phyloP scores from a whole-genome alignment of 2,329 filamentous ascomycete species.

The Aureobasidium sp. region DNA sequence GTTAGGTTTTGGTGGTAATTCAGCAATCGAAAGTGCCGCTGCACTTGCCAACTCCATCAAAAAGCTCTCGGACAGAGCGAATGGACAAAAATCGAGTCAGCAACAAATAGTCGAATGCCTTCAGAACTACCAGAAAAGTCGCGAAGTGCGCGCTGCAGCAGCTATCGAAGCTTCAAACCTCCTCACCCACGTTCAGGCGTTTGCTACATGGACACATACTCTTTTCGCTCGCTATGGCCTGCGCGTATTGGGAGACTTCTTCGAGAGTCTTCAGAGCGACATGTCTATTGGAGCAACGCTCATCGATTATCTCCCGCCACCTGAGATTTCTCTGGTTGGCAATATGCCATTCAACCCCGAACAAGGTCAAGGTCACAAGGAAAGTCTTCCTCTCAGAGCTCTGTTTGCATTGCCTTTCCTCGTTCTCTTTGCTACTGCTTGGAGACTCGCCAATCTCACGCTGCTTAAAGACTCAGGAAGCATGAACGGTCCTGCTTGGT shows the following conservation, averaged over 20 bases:
- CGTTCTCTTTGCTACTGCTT: neutral
- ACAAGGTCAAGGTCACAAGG: slow-evolving; percentile 24
- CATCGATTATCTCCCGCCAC: slow-evolving; percentile 27
- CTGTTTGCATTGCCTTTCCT: slow-evolving; percentile 14
- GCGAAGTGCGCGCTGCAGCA: slow-evolving; percentile 18
- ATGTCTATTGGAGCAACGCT: slow-evolving; percentile 22
- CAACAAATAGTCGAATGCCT: slow-evolving; percentile 17
- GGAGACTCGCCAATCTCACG: neutral
- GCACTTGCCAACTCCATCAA: slow-evolving; percentile 23
- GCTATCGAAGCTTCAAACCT: slow-evolving; percentile 19
- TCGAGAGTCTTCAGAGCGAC: slow-evolving; percentile 17
- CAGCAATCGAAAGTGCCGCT: slow-evolving; percentile 23
- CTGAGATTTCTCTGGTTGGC: slow-evolving; percentile 21
- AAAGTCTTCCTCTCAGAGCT: slow-evolving; percentile 20
- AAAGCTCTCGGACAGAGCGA: slow-evolving; percentile 13
- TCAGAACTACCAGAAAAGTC: slow-evolving; percentile 20
- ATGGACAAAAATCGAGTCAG: neutral
- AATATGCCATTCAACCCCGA: slow-evolving; percentile 28
- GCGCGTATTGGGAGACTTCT: slow-evolving; percentile 12
- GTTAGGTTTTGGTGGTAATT: slow-evolving; percentile 22
- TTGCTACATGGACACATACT: neutral
- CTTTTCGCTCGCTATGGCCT: slow-evolving; percentile 4
- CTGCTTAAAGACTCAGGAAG: neutral
- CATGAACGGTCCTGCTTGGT: neutral
- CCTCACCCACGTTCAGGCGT: slow-evolving; percentile 20